These are phyloP conservation scores for Epichloe sp. DNA, from an alignment of 2,329 filamentous ascomycete genomes.

Conservation along the genomic window DNA sequence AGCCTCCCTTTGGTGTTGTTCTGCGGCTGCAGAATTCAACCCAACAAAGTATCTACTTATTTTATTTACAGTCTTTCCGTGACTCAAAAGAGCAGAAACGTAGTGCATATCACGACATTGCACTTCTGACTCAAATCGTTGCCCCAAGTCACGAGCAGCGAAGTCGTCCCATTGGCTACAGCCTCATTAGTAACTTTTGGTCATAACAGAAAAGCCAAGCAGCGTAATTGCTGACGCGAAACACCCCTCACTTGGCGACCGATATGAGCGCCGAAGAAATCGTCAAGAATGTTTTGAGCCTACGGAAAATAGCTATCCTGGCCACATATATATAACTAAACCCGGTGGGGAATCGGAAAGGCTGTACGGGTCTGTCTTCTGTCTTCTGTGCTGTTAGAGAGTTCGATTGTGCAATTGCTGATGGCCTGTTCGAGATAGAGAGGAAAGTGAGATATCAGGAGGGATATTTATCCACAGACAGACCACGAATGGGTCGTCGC, in stretches of 20 bases:
- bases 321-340: constrained; percentile 6
- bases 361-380: not conserved
- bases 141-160: constrained; percentile 20
- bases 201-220: too few relatives aligned
- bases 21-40: too few relatives aligned
- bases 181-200: constrained; percentile 36
- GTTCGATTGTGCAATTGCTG: not conserved
- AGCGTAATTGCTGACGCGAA: not conserved
- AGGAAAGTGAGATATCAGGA: not conserved
- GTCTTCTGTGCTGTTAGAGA: too few relatives aligned
- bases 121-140: too few relatives aligned
- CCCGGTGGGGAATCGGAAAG: too few relatives aligned
- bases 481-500: constrained; percentile 21
- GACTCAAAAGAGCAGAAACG: too few relatives aligned
- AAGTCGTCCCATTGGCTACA: constrained; percentile 37
- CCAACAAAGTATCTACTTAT: too few relatives aligned
- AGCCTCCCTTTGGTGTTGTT: too few relatives aligned
- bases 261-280: constrained; percentile 26
- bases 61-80: too few relatives aligned
- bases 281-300: constrained; percentile 32
- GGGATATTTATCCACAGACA: constrained; percentile 19
- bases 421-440: too few relatives aligned
- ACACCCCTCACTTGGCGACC: constrained; percentile 31
- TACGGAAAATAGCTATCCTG: constrained; percentile 35
- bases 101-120: too few relatives aligned